Conservation (phyloP, 2,329 filamentous ascomycete genomes). For the Aspergillus bombycis region DNA sequence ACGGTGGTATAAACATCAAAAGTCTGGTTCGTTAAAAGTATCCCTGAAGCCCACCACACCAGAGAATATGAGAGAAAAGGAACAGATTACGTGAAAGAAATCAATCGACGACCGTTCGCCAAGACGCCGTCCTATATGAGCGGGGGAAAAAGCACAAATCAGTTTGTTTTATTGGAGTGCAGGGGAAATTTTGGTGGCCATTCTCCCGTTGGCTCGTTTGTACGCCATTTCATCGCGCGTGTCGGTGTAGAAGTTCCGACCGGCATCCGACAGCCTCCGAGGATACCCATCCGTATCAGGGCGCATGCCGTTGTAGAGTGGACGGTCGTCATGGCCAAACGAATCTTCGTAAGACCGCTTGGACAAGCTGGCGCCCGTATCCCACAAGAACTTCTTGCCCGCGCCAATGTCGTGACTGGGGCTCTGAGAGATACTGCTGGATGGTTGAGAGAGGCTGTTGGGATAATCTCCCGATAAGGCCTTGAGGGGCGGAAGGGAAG, state of each 20-base stretch:
- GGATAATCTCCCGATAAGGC: conserved; percentile 32
- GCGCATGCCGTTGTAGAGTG: conserved; percentile 50
- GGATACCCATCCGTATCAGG: conserved; percentile 37
- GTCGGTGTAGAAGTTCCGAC: conserved; percentile 28
- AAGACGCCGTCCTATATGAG: conserved; percentile 25
- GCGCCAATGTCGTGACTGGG: conserved; percentile 28
- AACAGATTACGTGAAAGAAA: conserved; percentile 3
- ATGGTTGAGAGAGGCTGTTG: conserved; percentile 23
- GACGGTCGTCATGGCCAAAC: conserved; percentile 43
- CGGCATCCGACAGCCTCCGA: conserved; percentile 30
- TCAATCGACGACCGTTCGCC: conserved; percentile 14
- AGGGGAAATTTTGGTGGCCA: conserved; percentile 37
- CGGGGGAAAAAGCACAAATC: conserved; percentile 3
- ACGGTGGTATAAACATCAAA: conserved; percentile 23
- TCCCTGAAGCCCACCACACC: not conserved
- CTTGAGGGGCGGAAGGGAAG: conserved; percentile 44
- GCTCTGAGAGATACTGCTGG: conserved; percentile 27
- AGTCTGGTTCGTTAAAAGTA: conserved; percentile 20
- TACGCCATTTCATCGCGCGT: conserved; percentile 37
- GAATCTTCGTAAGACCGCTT: conserved; percentile 44
- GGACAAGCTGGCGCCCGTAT: conserved; percentile 30
- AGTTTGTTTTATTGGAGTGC: conserved; percentile 19
- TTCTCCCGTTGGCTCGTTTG: conserved; percentile 40
- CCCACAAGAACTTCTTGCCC: conserved; percentile 35
- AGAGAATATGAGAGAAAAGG: conserved; percentile 4